phyloP scores from a whole-genome alignment of 2,329 filamentous ascomycete species.

The Xylaria sp. region DNA sequence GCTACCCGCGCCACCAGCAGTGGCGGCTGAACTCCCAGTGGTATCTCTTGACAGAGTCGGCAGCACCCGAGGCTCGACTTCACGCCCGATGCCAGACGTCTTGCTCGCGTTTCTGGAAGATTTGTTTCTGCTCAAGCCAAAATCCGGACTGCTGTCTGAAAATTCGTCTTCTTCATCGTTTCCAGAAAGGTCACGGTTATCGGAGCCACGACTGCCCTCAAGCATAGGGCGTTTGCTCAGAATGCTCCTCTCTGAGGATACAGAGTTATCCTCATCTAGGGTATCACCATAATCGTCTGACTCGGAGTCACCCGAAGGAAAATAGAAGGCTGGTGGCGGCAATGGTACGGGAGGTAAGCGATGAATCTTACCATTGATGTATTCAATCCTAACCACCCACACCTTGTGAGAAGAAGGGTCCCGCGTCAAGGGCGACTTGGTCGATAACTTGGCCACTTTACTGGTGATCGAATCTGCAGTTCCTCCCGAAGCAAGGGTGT shows the following conservation, averaged over 20 bases:
- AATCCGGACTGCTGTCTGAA: conserved; percentile 79
- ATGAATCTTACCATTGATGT: conserved; percentile 56
- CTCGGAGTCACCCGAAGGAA: conserved; percentile 58
- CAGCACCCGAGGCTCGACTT: conserved; percentile 78
- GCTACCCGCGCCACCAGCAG: conserved; percentile 75
- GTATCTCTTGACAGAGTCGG: conserved; percentile 84
- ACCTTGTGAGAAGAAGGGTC: conserved; percentile 9
- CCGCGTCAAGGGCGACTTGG: conserved; percentile 50
- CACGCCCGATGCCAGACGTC: conserved; percentile 70
- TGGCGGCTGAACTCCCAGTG: conserved; percentile 84
- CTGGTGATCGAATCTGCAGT: conserved; percentile 56
- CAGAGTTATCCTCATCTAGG: conserved; percentile 35
- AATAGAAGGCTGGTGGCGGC: conserved; percentile 64
- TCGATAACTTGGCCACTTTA: conserved; percentile 57
- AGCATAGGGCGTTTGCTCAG: conserved; percentile 42
- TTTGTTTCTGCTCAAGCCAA: conserved; percentile 75
- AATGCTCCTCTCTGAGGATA: conserved; percentile 38
- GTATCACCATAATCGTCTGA: conserved; percentile 40
- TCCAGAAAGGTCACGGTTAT: conserved; percentile 77
- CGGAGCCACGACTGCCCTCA: conserved; percentile 79
- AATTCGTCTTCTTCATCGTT: conserved; percentile 85
- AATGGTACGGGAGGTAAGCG: conserved; percentile 60
- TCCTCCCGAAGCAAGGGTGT: conserved; percentile 43
- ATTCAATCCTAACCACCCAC: conserved; percentile 56
- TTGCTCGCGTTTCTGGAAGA: conserved; percentile 73